Conservation (phyloP, 768 basidiomycete genomes). For the Dacryopinax primogenitus region DNA sequence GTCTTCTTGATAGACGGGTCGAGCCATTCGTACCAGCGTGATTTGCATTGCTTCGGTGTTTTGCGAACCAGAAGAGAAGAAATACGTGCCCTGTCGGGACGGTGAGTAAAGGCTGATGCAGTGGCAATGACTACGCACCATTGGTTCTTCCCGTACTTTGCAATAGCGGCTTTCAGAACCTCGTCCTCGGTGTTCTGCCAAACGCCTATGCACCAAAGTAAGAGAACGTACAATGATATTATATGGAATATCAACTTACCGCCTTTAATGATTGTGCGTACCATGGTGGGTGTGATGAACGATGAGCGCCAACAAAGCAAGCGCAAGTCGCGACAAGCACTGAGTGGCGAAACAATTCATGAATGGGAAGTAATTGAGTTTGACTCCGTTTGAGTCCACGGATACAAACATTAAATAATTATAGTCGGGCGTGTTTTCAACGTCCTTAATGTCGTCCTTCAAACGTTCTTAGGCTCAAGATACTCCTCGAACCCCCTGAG, state of each 20-base stretch:
- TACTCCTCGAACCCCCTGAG: too few species aligned
- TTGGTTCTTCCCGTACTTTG: slow-evolving; percentile 94
- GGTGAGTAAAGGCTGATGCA: slow-evolving; percentile 9
- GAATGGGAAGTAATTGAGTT: not conserved
- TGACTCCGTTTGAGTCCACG: not conserved
- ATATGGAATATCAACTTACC: slow-evolving; percentile 29
- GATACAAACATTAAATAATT: not conserved
- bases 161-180: slow-evolving; percentile 96
- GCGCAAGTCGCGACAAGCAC: not conserved
- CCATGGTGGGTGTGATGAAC: slow-evolving; percentile 36
- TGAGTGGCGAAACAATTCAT: not conserved
- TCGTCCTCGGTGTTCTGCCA: slow-evolving; percentile 90
- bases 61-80: slow-evolving; percentile 94
- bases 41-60: slow-evolving; percentile 99
- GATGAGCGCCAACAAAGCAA: not conserved
- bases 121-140: slow-evolving; percentile 37
- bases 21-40: slow-evolving; percentile 98
- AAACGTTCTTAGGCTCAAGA: too few species aligned
- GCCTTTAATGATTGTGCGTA: slow-evolving; percentile 85
- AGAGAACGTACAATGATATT: not conserved
- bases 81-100: slow-evolving; percentile 74
- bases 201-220: slow-evolving; percentile 23
- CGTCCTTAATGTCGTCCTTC: too few species aligned
- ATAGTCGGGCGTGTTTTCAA: too few species aligned
- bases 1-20: slow-evolving; percentile 99